phyloP scores from a whole-genome alignment of 768 basidiomycete species.

The Myochromella boudieri region DNA sequence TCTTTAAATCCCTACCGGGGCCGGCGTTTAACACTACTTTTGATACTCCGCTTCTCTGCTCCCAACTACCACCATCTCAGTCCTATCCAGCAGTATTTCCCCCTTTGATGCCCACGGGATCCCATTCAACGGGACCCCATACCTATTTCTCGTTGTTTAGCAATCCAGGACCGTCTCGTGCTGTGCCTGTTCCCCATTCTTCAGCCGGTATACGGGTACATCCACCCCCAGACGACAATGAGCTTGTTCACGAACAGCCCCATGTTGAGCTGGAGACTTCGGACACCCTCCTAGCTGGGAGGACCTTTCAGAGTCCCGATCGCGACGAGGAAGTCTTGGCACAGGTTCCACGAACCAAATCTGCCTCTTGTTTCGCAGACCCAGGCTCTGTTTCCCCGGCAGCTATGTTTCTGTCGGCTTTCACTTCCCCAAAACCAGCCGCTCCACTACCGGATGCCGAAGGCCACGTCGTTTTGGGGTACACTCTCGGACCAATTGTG shows the following conservation, averaged over 20 bases:
- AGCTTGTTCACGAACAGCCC: conserved; percentile 14
- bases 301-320: neutral
- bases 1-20: neutral
- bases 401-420: conserved; percentile 70
- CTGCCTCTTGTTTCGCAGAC: conserved; percentile 13
- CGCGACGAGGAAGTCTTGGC: neutral
- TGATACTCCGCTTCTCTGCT: conserved; percentile 14
- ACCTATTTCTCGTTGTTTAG: conserved; percentile 1
- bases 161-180: conserved; percentile 3
- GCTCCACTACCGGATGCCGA: conserved; percentile 57
- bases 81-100: neutral
- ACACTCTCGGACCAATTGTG: conserved; percentile 72
- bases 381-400: conserved; percentile 57
- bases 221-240: conserved; percentile 1
- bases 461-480: conserved; percentile 67
- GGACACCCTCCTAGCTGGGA: conserved; percentile 15
- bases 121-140: conserved; percentile 8
- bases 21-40: neutral
- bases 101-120: conserved; percentile 13
- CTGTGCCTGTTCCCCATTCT: neutral
- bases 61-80: conserved; percentile 9
- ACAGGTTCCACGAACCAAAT: conserved; percentile 3
- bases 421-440: conserved; percentile 41
- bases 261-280: conserved; percentile 25
- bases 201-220: conserved; percentile 8